Evolutionary conservation across 495 filamentous ascomycete species (phyloP), one percentile per base, ranked within the genome.

Genomic region (Aspergillus panamensis): DNA sequence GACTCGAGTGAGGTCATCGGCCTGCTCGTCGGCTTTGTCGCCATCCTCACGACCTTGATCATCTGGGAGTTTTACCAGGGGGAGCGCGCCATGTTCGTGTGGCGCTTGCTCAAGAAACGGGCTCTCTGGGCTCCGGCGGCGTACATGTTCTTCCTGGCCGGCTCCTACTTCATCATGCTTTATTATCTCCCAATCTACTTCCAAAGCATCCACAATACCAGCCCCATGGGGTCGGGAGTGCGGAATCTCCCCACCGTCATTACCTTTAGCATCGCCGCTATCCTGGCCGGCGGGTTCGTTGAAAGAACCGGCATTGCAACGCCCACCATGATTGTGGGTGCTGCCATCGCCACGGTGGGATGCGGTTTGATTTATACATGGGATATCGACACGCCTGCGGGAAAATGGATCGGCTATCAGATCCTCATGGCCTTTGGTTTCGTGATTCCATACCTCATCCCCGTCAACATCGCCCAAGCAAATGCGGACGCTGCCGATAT

Each of bases 391-490:
- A 81, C 79, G 0, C 56, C 63, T 2, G 45, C 66, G 1, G 62
- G 64, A 0, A 68, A 60, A 19, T 92, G 89, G 89, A 86, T 90
- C 55, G 86, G 88, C 0, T 90, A 80, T 55, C 86, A 89, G 60
- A 72, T 85, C 51, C 58, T 90, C 12, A 77, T 77, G 47, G 87
- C 87, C 30, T 62, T 75, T 1, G 87, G 87, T 9, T 52, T 87
- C 5, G 87, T 87, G 5, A 45, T 82, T 3, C 77, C 79, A 29
- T 75, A 88, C 64, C 84, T 88, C 63, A 71, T 78, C 19, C 71
- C 81, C 12, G 68, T 82, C 10, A 82, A 87, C 52, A 80, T 84
- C 7, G 82, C 76, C 2, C 82, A 88, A 64, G 84, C 82, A 1
- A 83, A 84, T 0, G 72, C 87, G 6, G 65, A 70, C 14, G 66